Conservation (phyloP, 83 land plant species). For the Picea mariana region DNA sequence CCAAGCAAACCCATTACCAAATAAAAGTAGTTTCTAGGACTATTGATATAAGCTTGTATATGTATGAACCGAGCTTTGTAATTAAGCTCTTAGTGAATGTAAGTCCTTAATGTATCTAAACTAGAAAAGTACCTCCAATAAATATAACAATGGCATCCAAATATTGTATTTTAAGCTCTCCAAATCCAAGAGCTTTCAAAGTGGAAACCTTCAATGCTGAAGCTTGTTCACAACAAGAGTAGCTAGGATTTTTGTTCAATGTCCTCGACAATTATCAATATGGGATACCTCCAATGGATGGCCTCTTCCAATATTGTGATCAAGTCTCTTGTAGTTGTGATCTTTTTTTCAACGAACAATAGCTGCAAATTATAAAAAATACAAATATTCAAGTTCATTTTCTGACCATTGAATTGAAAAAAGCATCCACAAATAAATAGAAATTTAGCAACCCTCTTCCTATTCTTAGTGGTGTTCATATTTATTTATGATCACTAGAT, state of each 20-base stretch:
- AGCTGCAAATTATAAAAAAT: too few species aligned
- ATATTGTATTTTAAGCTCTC: slow-evolving; percentile 89
- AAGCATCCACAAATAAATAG: not conserved
- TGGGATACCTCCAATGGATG: slow-evolving; percentile 79
- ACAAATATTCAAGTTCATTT: too few species aligned
- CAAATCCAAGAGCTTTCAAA: slow-evolving; percentile 95
- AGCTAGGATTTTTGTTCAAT: slow-evolving; percentile 94
- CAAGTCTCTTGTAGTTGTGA: slow-evolving; percentile 63
- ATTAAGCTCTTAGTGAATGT: not conserved
- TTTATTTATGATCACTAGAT: not conserved
- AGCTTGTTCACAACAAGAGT: slow-evolving; percentile 94
- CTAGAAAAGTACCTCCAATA: slow-evolving; percentile 65
- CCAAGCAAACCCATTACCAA: too few species aligned
- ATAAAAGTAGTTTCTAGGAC: too few species aligned
- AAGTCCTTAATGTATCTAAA: not conserved
- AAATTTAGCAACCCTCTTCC: too few species aligned
- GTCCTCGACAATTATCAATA: slow-evolving; percentile 88
- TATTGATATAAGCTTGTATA: too few species aligned
- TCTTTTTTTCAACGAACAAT: too few species aligned
- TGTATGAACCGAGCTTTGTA: too few species aligned
- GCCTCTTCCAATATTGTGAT: slow-evolving; percentile 81
- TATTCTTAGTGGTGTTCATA: not conserved
- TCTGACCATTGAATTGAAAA: too few species aligned
- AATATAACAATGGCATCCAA: slow-evolving; percentile 92
- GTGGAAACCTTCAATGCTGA: slow-evolving; percentile 83